Conservation (phyloP, 257 asterid genomes). For the Solanum pennellii region DNA sequence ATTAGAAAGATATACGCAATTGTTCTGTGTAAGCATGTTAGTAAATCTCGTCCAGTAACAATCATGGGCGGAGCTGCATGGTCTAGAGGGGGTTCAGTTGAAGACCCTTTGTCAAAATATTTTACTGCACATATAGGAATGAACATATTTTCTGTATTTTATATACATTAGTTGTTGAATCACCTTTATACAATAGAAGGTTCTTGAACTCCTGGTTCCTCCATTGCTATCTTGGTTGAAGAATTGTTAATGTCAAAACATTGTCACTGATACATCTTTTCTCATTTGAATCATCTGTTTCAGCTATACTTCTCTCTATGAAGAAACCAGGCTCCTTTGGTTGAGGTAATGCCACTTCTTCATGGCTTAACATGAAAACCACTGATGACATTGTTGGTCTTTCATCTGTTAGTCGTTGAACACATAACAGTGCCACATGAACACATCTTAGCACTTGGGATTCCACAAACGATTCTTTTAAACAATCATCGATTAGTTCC, state of each 20-base stretch:
- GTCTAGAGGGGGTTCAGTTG: not conserved
- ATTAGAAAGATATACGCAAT: not conserved
- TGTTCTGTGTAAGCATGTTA: not conserved
- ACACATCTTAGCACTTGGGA: slow-evolving; percentile 28
- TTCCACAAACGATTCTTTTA: slow-evolving; percentile 5
- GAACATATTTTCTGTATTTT: not conserved
- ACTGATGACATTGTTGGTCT: slow-evolving; percentile 27
- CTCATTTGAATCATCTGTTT: not conserved
- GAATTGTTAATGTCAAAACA: slow-evolving; percentile 9
- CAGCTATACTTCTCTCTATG: not conserved
- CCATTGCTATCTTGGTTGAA: slow-evolving; percentile 14
- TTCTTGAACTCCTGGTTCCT: not conserved
- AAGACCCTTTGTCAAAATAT: not conserved
- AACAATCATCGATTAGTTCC: slow-evolving; percentile 22
- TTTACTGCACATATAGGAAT: not conserved
- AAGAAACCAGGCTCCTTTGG: slow-evolving; percentile 41
- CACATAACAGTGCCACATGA: slow-evolving; percentile 32
- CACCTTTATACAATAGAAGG: not conserved
- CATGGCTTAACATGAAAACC: slow-evolving; percentile 25
- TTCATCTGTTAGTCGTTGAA: slow-evolving; percentile 18
- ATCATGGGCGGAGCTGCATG: not conserved
- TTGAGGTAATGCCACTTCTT: slow-evolving; percentile 12
- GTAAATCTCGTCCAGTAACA: not conserved
- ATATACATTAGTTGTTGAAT: not conserved
- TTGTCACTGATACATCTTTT: not conserved